Percentiles rank a stretch among this genome's conserved stretches.
phyloP scores from a whole-genome alignment of 148 eudicot species.

The Heliosperma pusillum region DNA sequence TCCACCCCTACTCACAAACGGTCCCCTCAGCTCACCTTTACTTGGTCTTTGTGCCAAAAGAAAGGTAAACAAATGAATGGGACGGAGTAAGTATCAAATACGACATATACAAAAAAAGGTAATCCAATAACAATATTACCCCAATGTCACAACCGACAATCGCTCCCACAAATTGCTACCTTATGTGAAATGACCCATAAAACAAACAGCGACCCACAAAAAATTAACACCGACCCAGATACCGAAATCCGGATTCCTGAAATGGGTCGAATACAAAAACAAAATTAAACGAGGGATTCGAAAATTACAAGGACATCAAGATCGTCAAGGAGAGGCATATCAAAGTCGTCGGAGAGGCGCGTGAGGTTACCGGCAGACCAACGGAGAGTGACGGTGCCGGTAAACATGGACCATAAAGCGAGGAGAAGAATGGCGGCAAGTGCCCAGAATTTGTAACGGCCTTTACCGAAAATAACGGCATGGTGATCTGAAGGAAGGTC shows the following conservation, averaged over 20 bases:
- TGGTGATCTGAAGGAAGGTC: conserved; percentile 23
- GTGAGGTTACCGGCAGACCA: conserved; percentile 71
- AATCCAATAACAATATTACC: no score
- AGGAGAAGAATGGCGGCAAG: conserved; percentile 66
- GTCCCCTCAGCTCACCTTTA: no score
- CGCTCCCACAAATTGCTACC: no score
- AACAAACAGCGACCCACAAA: background rate
- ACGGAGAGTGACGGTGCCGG: conserved; percentile 88
- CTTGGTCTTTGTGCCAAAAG: no score
- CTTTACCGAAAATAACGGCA: conserved; percentile 38
- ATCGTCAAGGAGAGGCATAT: conserved; percentile 53
- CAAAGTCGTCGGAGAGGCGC: conserved; percentile 44
- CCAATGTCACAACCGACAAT: no score
- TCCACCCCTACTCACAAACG: no score
- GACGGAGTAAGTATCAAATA: no score
- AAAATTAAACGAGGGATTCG: background rate
- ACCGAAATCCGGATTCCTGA: conserved; percentile 11
- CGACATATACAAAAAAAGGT: no score
- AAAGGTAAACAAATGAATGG: no score
- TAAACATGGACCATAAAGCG: conserved; percentile 92
- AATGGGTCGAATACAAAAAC: background rate
- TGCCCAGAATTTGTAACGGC: conserved; percentile 89
- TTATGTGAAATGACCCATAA: no score
- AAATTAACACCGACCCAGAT: conserved; percentile 18
- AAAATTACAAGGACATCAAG: conserved; percentile 65